Evolutionary conservation across 2,329 filamentous ascomycete species (phyloP), one percentile per base, ranked within the genome.

Genomic region (Aschersonia sp.): DNA sequence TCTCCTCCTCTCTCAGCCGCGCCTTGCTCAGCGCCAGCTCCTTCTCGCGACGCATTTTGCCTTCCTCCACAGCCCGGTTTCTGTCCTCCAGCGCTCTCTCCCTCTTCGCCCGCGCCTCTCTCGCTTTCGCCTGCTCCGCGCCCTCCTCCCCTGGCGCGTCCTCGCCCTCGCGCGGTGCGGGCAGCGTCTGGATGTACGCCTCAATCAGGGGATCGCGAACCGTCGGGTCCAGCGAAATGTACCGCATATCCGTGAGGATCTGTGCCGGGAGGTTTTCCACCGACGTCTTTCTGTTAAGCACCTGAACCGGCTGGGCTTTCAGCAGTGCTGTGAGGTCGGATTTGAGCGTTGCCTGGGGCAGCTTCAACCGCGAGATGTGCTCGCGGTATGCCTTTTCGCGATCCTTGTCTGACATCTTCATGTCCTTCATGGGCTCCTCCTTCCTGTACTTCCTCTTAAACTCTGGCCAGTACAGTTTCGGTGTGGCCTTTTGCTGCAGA

Each of bases 381-480:
- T 92, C 86, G 48, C 86, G 75, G 60, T 90, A 94, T 46, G 78
- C 70, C 64, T 84, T 88, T 59, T 94, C 87, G 35, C 83, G 75
- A 46, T 90, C 86, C 61, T 83, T 87, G 57, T 90, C 87, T 35
- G 71, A 67, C 30, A 89, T 70, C 45, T 72, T 76, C 32, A 77
- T 69, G 50, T 90, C 84, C 51, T 82, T 84, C 84, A 98, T 88
- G 46, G 81, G 76, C 0, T 76, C 64, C 53, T 94, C 88, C 53
- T 84, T 89, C 54, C 83, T 84, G 65, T 80, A 92, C 61, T 95
- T 98, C 35, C 92, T 75, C 57, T 86, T 87, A 66, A 98, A 98
- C 61, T 98, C 92, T 0, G 87, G 83, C 92, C 92, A 98, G 70
- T 94, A 98, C 1, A 98, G 73, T 66, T 95, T 97, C 0, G 87